These are phyloP conservation scores for Lanzia echinophila DNA, from an alignment of 2,329 filamentous ascomycete species.

Conservation along the genomic window DNA sequence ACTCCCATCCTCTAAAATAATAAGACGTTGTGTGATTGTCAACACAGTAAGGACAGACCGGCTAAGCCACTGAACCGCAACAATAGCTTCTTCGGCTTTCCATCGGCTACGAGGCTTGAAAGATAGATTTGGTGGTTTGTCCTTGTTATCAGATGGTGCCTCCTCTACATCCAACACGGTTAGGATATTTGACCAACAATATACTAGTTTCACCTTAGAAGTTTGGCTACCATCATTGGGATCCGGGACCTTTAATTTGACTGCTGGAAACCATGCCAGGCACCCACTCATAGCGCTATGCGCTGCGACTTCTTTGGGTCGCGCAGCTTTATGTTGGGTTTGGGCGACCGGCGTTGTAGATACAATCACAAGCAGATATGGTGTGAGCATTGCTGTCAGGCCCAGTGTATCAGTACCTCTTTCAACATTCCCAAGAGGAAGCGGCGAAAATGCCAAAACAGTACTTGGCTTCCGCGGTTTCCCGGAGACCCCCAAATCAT, in stretches of 20 bases:
- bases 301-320: constrained; percentile 83
- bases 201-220: constrained; percentile 82
- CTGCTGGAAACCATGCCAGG: constrained; percentile 93
- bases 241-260: constrained; percentile 76
- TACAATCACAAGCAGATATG: constrained; percentile 91
- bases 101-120: constrained; percentile 83
- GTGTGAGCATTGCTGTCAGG: constrained; percentile 89
- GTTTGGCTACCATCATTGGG: constrained; percentile 58
- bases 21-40: constrained; percentile 87
- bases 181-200: constrained; percentile 98
- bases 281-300: constrained; percentile 92
- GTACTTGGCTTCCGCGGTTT: constrained; percentile 84
- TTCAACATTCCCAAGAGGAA: constrained; percentile 92
- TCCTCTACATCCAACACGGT: constrained; percentile 87
- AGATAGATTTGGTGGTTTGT: constrained; percentile 69
- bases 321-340: constrained; percentile 87
- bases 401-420: constrained; percentile 82
- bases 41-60: constrained; percentile 85
- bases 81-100: constrained; percentile 91
- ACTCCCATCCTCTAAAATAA: constrained; percentile 83
- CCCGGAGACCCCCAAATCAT: constrained; percentile 51
- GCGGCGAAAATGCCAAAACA: constrained; percentile 81
- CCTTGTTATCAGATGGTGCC: constrained; percentile 57
- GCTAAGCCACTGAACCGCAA: constrained; percentile 94
- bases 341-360: constrained; percentile 95